Evolutionary conservation across 805 yeast species (phyloP).

Genomic region (Jamesozyma rosinii): DNA sequence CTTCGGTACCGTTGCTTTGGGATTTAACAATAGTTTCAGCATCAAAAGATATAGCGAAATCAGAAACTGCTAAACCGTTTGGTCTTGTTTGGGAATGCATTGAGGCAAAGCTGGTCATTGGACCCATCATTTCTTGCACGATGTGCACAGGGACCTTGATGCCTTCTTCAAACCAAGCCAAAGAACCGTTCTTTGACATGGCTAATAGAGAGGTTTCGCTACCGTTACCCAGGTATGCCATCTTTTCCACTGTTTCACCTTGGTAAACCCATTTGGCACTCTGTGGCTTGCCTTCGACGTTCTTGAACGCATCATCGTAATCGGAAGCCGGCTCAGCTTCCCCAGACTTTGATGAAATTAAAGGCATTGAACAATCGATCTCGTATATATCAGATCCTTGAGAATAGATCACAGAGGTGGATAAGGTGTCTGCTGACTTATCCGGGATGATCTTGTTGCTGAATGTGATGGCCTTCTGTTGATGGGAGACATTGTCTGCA

Average conservation of each 20-base stretch:
- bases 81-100: slow-evolving; percentile 17
- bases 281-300: slow-evolving; percentile 18
- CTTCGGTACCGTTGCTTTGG: slow-evolving; percentile 19
- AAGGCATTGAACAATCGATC: slow-evolving; percentile 19
- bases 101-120: slow-evolving; percentile 18
- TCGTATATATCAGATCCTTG: slow-evolving; percentile 25
- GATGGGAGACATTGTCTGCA: slow-evolving; percentile 14
- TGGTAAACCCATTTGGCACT: slow-evolving; percentile 19
- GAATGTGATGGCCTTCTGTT: slow-evolving; percentile 19
- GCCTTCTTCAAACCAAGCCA: slow-evolving; percentile 25
- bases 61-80: slow-evolving; percentile 16
- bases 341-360: slow-evolving; percentile 13
- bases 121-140: slow-evolving; percentile 23
- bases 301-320: slow-evolving; percentile 61
- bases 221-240: slow-evolving; percentile 27
- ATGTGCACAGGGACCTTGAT: slow-evolving; percentile 22
- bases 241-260: slow-evolving; percentile 20
- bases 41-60: slow-evolving; percentile 20
- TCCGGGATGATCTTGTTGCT: slow-evolving; percentile 19
- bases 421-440: slow-evolving; percentile 18
- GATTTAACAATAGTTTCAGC: slow-evolving; percentile 20
- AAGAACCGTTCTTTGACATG: slow-evolving; percentile 22
- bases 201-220: slow-evolving; percentile 26
- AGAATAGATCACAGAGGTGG: slow-evolving; percentile 19
- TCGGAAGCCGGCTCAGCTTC: slow-evolving; percentile 43